phyloP scores from a whole-genome alignment of 495 filamentous ascomycete species.

The Glarea lozoyensis region DNA sequence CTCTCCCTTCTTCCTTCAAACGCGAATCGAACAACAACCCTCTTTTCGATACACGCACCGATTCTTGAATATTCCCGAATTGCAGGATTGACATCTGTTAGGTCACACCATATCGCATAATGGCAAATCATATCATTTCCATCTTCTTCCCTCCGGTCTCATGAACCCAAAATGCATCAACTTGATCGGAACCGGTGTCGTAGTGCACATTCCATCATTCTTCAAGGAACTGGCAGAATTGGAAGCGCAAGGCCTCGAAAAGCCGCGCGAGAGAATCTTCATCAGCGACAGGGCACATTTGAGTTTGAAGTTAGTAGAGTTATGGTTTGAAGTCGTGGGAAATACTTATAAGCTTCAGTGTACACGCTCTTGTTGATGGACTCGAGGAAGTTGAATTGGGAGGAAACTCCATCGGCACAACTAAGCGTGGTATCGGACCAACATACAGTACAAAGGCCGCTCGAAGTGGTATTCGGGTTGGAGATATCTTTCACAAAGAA shows the following conservation, averaged over 20 bases:
- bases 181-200: slow-evolving; percentile 77
- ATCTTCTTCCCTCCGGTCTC: slow-evolving; percentile 58
- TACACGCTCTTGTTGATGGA: slow-evolving; percentile 75
- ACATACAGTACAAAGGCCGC: slow-evolving; percentile 76
- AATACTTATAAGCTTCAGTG: no score
- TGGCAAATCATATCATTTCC: slow-evolving; percentile 57
- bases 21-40: background rate
- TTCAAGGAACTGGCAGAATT: slow-evolving; percentile 74
- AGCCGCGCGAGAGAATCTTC: slow-evolving; percentile 58
- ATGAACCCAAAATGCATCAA: slow-evolving; percentile 70
- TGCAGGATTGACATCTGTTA: background rate
- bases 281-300: slow-evolving; percentile 77
- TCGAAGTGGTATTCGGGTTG: slow-evolving; percentile 63
- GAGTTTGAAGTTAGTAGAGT: no score
- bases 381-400: slow-evolving; percentile 72
- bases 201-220: slow-evolving; percentile 78
- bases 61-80: background rate
- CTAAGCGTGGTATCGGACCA: slow-evolving; percentile 63
- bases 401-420: slow-evolving; percentile 45
- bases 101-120: slow-evolving; percentile 49
- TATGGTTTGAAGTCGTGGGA: no score
- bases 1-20: slow-evolving; percentile 11
- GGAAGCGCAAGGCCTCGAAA: slow-evolving; percentile 60
- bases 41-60: background rate
- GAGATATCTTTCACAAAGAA: slow-evolving; percentile 65